A percentile compares a stretch with the other conserved stretches of the same genome.
phyloP scores from a whole-genome alignment of 1,139 yeast species.

The Magnusiomyces tetraspermus region DNA sequence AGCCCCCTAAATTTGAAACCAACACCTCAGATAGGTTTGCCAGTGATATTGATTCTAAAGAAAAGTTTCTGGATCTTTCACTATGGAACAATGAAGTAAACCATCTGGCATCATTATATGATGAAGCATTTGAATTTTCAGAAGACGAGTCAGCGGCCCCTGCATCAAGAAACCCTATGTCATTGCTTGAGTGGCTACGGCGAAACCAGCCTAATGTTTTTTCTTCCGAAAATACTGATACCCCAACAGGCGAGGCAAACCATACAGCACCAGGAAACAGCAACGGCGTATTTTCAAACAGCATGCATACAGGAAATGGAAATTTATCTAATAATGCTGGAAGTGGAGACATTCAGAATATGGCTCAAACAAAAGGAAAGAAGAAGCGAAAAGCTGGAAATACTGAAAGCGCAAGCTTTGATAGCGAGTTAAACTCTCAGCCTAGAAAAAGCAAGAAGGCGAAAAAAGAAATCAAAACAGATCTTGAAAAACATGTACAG shows the following conservation, averaged over 20 bases:
- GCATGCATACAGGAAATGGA: not conserved
- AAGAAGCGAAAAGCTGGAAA: not conserved
- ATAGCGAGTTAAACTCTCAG: not conserved
- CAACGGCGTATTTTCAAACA: not conserved
- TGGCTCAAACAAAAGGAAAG: not conserved
- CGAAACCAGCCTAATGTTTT: slow-evolving; percentile 23
- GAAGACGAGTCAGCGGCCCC: slow-evolving; percentile 22
- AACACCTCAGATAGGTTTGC: not conserved
- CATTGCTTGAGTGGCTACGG: slow-evolving; percentile 24
- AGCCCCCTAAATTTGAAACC: slow-evolving; percentile 11
- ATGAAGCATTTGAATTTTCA: slow-evolving; percentile 19
- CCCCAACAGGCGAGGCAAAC: not conserved
- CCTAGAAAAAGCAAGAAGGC: not conserved
- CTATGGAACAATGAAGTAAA: slow-evolving; percentile 17
- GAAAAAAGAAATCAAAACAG: not conserved
- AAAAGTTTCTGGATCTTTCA: slow-evolving; percentile 4
- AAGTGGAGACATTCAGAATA: not conserved
- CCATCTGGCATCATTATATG: slow-evolving; percentile 16
- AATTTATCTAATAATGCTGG: not conserved
- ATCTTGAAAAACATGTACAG: not conserved
- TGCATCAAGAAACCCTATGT: slow-evolving; percentile 22
- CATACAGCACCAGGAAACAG: not conserved
- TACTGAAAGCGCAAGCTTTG: not conserved
- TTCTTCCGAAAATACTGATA: slow-evolving; percentile 6
- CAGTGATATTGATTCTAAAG: not conserved